Evolutionary conservation across 208 protist species (phyloP).

Genomic region (Leishmania major): DNA sequence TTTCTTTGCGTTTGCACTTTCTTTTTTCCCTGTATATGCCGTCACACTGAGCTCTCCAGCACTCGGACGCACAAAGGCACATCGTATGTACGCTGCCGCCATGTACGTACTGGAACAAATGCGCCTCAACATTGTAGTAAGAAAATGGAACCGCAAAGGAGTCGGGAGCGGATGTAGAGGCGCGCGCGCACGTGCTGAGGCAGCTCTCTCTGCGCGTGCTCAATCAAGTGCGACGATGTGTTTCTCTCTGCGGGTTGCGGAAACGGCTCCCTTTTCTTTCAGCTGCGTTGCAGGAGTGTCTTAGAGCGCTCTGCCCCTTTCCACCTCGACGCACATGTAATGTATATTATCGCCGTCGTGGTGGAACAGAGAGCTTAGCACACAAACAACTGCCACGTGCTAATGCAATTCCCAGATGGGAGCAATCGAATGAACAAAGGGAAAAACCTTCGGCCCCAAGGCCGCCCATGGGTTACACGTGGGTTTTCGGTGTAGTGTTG

Average conservation of each 20-base stretch:
- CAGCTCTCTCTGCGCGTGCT: background rate
- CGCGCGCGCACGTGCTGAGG: background rate
- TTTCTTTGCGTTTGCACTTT: constrained; percentile 9
- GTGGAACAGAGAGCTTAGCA: background rate
- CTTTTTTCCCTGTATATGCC: background rate
- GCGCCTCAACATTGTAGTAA: too few relatives aligned
- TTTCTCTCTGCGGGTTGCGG: background rate
- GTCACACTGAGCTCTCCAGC: background rate
- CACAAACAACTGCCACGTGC: background rate
- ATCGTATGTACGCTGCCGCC: background rate
- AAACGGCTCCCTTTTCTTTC: background rate
- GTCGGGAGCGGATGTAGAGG: background rate
- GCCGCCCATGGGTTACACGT: background rate
- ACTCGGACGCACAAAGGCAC: background rate
- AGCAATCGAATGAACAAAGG: background rate
- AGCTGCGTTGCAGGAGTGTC: background rate
- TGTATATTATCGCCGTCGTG: background rate
- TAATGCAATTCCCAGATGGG: background rate
- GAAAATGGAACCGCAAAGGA: background rate
- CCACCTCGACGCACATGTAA: background rate
- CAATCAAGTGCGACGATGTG: background rate
- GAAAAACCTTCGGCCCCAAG: background rate
- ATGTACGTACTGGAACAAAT: background rate
- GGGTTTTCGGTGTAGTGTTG: background rate
- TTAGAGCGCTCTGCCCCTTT: background rate